These are phyloP conservation scores for Gossypium australe DNA, from an alignment of 345 rosid species.

Conservation along the genomic window DNA sequence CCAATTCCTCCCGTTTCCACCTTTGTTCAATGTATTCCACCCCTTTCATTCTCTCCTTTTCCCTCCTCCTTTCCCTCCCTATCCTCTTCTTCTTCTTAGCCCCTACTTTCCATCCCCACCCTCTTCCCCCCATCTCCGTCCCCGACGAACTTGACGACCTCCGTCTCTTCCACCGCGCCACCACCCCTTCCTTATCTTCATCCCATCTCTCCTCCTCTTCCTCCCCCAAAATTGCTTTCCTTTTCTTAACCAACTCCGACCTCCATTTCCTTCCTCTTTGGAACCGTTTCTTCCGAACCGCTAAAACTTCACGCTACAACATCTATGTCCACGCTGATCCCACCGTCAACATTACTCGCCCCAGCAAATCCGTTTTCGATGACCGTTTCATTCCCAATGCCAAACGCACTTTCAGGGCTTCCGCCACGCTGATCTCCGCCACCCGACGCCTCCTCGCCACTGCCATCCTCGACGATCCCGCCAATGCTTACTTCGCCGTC, in stretches of 20 bases:
- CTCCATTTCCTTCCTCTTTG: slow-evolving; percentile 81
- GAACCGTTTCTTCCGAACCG: slow-evolving; percentile 56
- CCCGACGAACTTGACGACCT: slow-evolving; percentile 79
- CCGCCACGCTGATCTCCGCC: slow-evolving; percentile 88
- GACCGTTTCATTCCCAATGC: slow-evolving; percentile 50
- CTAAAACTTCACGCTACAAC: slow-evolving; percentile 43
- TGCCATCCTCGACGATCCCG: slow-evolving; percentile 83
- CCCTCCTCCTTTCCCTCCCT: slow-evolving; percentile 42
- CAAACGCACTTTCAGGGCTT: slow-evolving; percentile 73
- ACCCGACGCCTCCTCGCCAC: slow-evolving; percentile 83
- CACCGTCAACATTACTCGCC: neutral
- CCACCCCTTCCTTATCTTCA: slow-evolving; percentile 33
- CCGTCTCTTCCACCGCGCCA: slow-evolving; percentile 55
- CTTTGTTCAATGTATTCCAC: slow-evolving; percentile 39
- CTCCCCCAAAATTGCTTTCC: slow-evolving; percentile 76
- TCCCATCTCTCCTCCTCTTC: slow-evolving; percentile 55
- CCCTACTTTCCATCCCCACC: slow-evolving; percentile 37
- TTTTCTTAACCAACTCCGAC: slow-evolving; percentile 88
- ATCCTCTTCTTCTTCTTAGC: slow-evolving; percentile 45
- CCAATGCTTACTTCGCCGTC: slow-evolving; percentile 75
- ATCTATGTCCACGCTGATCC: slow-evolving; percentile 94
- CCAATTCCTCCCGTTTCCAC: slow-evolving; percentile 1
- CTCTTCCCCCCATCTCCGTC: slow-evolving; percentile 49
- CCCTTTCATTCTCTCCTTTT: slow-evolving; percentile 45
- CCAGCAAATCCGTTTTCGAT: slow-evolving; percentile 31